phyloP scores from a whole-genome alignment of 208 protist species.

The Acanthamoeba sp. region DNA sequence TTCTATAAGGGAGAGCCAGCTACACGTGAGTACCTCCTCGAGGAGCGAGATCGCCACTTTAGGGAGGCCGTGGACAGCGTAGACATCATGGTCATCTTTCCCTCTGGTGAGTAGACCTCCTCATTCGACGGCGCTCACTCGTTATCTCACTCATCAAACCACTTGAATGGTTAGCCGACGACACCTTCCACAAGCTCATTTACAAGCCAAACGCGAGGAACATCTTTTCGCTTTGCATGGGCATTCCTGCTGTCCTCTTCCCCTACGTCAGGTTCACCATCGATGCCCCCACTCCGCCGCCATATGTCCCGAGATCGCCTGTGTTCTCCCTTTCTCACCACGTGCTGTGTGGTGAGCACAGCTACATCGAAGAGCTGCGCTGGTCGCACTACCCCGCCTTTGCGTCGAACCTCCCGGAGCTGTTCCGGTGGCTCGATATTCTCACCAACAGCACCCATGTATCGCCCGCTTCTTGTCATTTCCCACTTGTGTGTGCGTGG shows the following conservation, averaged over 20 bases:
- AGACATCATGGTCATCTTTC: slow-evolving; percentile 36
- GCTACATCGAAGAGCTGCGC: not conserved
- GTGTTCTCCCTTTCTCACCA: no score
- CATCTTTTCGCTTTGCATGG: not conserved
- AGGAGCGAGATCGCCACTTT: not conserved
- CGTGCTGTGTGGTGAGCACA: no score
- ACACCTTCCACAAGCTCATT: not conserved
- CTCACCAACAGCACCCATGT: not conserved
- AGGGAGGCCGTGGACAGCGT: not conserved
- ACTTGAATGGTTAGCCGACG: not conserved
- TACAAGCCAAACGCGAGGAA: not conserved
- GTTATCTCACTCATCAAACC: no score
- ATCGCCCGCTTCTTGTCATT: not conserved
- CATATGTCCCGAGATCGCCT: no score
- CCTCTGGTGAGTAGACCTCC: not conserved
- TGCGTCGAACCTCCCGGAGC: not conserved
- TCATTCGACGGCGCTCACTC: no score
- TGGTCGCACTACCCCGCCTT: not conserved
- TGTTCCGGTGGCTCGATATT: slow-evolving; percentile 8
- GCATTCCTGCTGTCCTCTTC: not conserved
- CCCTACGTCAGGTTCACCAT: not conserved
- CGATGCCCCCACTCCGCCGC: no score
- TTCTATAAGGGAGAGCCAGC: not conserved
- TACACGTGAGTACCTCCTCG: not conserved
- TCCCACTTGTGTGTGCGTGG: no score